These are phyloP conservation scores for Dentipellis sp. DNA, from an alignment of 768 basidiomycete species.

Conservation along the genomic window DNA sequence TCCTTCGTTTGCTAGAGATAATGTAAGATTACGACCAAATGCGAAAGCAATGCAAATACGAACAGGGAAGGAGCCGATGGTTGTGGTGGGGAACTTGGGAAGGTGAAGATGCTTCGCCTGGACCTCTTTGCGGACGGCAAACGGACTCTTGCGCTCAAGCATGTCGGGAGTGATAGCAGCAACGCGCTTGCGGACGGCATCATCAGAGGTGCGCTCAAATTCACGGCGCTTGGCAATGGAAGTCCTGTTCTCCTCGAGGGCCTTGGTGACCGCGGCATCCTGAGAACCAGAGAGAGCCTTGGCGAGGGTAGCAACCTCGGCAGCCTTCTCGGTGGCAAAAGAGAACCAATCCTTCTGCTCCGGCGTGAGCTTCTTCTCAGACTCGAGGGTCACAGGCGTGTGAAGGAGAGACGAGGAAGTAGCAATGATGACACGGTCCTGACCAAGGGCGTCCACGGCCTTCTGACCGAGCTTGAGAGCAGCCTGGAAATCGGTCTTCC, in stretches of 20 bases:
- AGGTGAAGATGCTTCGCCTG: conserved; percentile 85
- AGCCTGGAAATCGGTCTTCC: conserved; percentile 91
- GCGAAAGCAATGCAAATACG: conserved; percentile 14
- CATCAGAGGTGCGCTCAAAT: conserved; percentile 91
- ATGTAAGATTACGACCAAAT: conserved; percentile 11
- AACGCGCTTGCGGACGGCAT: conserved; percentile 91
- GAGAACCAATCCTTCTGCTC: conserved; percentile 98
- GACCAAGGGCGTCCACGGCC: conserved; percentile 75
- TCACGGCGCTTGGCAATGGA: conserved; percentile 92
- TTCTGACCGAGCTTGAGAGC: conserved; percentile 78
- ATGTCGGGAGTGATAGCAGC: conserved; percentile 80
- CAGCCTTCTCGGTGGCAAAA: conserved; percentile 93
- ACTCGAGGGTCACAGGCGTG: conserved; percentile 91
- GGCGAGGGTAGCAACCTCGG: conserved; percentile 83
- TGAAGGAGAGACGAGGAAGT: conserved; percentile 98
- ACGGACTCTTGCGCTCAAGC: conserved; percentile 84
- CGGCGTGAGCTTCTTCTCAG: conserved; percentile 81
- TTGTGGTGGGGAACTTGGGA: conserved; percentile 97
- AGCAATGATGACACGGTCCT: conserved; percentile 84
- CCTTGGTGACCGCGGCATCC: conserved; percentile 55
- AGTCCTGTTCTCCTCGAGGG: conserved; percentile 79
- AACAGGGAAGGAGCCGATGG: conserved; percentile 96
- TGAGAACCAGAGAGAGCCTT: conserved; percentile 80
- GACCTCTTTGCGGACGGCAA: conserved; percentile 76
- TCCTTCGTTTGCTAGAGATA: conserved; percentile 86